phyloP scores from a whole-genome alignment of 768 basidiomycete genomes.

The Amanita rubescens region DNA sequence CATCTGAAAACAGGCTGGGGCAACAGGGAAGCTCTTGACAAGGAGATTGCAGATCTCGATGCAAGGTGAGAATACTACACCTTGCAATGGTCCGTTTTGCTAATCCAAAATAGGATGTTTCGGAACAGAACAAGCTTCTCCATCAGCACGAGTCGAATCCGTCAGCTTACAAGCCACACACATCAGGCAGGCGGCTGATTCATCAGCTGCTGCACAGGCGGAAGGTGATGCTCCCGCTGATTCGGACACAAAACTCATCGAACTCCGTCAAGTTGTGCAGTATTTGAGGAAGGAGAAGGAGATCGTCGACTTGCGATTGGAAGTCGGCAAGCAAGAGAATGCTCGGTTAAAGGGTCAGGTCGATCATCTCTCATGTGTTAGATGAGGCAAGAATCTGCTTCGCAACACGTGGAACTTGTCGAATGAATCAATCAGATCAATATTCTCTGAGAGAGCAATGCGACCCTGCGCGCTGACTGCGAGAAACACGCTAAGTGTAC shows the following conservation, averaged over 20 bases:
- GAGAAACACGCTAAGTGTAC: slow-evolving; percentile 65
- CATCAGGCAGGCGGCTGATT: slow-evolving; percentile 65
- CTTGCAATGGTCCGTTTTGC: neutral
- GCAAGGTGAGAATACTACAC: slow-evolving; percentile 41
- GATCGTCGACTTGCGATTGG: slow-evolving; percentile 82
- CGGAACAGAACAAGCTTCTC: slow-evolving; percentile 66
- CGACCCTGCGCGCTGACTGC: slow-evolving; percentile 71
- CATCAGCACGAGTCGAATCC: slow-evolving; percentile 81
- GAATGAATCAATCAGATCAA: slow-evolving; percentile 85
- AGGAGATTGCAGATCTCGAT: slow-evolving; percentile 68
- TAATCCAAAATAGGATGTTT: slow-evolving; percentile 44
- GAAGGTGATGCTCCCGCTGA: slow-evolving; percentile 44
- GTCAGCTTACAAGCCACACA: slow-evolving; percentile 76
- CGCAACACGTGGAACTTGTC: slow-evolving; percentile 57
- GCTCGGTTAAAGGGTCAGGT: slow-evolving; percentile 66
- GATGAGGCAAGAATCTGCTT: too few relatives aligned
- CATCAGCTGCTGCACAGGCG: slow-evolving; percentile 31
- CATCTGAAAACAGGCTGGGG: slow-evolving; percentile 75
- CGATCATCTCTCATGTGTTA: slow-evolving; percentile 60
- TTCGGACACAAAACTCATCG: slow-evolving; percentile 56
- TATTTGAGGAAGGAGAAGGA: slow-evolving; percentile 89
- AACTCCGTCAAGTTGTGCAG: slow-evolving; percentile 70
- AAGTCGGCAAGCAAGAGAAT: slow-evolving; percentile 72
- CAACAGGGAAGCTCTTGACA: slow-evolving; percentile 71
- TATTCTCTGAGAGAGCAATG: slow-evolving; percentile 82